Conservation (phyloP, 2,329 filamentous ascomycete species). For the Colletotrichum magnum region DNA sequence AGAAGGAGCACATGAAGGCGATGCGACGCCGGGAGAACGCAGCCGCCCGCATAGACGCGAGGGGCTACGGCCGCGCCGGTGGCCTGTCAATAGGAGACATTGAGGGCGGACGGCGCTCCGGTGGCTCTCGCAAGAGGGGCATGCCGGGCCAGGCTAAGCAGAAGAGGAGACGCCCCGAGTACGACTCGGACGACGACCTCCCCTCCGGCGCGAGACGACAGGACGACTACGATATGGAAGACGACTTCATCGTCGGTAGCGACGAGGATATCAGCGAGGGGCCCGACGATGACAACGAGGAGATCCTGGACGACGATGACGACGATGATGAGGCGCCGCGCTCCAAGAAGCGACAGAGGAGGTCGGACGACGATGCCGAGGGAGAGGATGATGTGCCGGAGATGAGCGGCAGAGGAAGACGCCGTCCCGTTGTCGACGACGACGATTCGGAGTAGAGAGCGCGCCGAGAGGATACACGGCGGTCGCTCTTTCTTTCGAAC, state of each 20-base stretch:
- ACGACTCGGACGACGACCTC: slow-evolving; percentile 83
- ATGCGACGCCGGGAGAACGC: slow-evolving; percentile 78
- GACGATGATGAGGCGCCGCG: slow-evolving; percentile 61
- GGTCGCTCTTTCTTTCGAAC: not conserved
- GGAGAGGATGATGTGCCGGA: slow-evolving; percentile 63
- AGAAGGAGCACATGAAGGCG: slow-evolving; percentile 79
- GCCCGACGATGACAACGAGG: slow-evolving; percentile 73
- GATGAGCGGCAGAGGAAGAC: slow-evolving; percentile 61
- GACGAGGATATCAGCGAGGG: slow-evolving; percentile 77
- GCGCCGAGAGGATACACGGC: not conserved
- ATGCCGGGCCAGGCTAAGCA: slow-evolving; percentile 63
- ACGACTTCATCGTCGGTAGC: slow-evolving; percentile 83
- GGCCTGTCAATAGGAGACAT: slow-evolving; percentile 78
- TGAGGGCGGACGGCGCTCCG: slow-evolving; percentile 71
- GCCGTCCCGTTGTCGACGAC: slow-evolving; percentile 71
- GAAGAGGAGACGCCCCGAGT: slow-evolving; percentile 72
- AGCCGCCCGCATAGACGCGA: slow-evolving; percentile 73
- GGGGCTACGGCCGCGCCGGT: slow-evolving; percentile 64
- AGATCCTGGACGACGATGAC: slow-evolving; percentile 67
- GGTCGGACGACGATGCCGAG: slow-evolving; percentile 62
- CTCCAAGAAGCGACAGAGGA: slow-evolving; percentile 64
- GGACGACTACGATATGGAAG: slow-evolving; percentile 83
- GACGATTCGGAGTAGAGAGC: slow-evolving; percentile 65
- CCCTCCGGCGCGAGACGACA: slow-evolving; percentile 72
- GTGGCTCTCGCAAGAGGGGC: slow-evolving; percentile 67